Percentiles rank a stretch among this genome's conserved stretches.
phyloP scores from a whole-genome alignment of 1,284 basidiomycete genomes.

The Garcileccinum viscosum region DNA sequence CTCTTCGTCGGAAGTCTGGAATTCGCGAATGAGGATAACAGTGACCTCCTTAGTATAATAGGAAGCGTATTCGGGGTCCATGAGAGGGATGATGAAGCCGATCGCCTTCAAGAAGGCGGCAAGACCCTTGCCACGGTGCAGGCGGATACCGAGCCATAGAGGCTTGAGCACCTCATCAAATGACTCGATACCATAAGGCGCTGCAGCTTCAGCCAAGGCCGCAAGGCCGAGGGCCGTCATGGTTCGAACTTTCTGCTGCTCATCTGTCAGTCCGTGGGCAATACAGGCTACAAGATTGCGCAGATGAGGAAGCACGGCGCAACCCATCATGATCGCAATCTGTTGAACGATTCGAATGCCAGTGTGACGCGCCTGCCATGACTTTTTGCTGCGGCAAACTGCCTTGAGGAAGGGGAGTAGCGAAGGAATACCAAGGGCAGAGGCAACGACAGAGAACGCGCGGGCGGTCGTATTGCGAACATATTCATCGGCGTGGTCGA shows the following conservation, averaged over 20 bases:
- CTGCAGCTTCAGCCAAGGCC: conserved; percentile 94
- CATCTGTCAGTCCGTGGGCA: conserved; percentile 94
- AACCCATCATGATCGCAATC: conserved; percentile 93
- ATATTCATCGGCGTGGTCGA: conserved; percentile 99
- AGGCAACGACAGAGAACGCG: conserved; percentile 98
- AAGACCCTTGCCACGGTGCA: conserved; percentile 97
- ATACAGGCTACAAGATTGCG: conserved; percentile 97
- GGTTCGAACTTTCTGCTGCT: conserved; percentile 98
- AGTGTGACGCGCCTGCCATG: conserved; percentile 53
- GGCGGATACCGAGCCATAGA: conserved; percentile 96
- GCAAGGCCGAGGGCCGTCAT: conserved; percentile 99
- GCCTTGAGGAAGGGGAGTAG: conserved; percentile 98
- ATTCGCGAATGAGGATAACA: conserved; percentile 98
- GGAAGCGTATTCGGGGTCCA: conserved; percentile 98
- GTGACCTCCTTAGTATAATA: conserved; percentile 99
- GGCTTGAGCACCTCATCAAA: conserved; percentile 99
- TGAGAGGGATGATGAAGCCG: conserved; percentile 98
- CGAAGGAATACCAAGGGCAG: conserved; percentile 96
- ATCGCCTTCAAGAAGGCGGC: conserved; percentile 99
- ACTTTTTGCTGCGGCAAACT: conserved; percentile 98
- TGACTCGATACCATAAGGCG: conserved; percentile 99
- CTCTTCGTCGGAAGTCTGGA: conserved; percentile 99
- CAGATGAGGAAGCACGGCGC: conserved; percentile 96
- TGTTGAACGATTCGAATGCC: too few species aligned
- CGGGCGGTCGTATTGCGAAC: conserved; percentile 99